These are phyloP conservation scores for Scutellaria galericulata DNA, from an alignment of 257 asterid genomes.

Conservation along the genomic window DNA sequence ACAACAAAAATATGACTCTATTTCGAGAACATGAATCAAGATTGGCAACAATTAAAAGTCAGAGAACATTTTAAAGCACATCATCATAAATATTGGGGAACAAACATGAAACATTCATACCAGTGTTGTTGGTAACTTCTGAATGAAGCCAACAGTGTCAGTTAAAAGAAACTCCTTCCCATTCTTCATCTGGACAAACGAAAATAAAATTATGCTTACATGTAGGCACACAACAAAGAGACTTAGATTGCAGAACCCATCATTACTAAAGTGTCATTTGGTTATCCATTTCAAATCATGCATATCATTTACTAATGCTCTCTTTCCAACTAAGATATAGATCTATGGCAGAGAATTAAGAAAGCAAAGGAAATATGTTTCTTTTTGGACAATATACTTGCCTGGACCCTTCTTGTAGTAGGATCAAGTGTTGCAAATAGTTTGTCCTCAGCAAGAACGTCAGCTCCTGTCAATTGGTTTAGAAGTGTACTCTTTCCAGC, in stretches of 20 bases:
- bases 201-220: constrained; percentile 30
- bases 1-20: neutral
- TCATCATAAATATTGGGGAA: constrained; percentile 1
- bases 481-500: constrained; percentile 98
- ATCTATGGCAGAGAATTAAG: neutral
- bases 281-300: constrained; percentile 1
- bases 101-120: constrained; percentile 44
- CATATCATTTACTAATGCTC: neutral
- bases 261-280: neutral
- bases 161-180: constrained; percentile 96
- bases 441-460: constrained; percentile 93
- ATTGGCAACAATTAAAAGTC: neutral
- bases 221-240: constrained; percentile 8
- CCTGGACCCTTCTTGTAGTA: constrained; percentile 98
- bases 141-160: constrained; percentile 97
- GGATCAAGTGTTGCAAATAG: constrained; percentile 98
- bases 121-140: constrained; percentile 92
- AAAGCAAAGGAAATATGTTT: constrained; percentile 25
- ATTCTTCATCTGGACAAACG: constrained; percentile 67
- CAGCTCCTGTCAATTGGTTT: constrained; percentile 88
- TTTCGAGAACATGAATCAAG: neutral
- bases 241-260: constrained; percentile 14
- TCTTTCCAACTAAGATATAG: neutral
- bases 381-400: constrained; percentile 39
- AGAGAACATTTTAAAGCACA: constrained; percentile 9